Evolutionary conservation across 2,329 filamentous ascomycete species (phyloP).

Genomic region (Xylaria sp.): DNA sequence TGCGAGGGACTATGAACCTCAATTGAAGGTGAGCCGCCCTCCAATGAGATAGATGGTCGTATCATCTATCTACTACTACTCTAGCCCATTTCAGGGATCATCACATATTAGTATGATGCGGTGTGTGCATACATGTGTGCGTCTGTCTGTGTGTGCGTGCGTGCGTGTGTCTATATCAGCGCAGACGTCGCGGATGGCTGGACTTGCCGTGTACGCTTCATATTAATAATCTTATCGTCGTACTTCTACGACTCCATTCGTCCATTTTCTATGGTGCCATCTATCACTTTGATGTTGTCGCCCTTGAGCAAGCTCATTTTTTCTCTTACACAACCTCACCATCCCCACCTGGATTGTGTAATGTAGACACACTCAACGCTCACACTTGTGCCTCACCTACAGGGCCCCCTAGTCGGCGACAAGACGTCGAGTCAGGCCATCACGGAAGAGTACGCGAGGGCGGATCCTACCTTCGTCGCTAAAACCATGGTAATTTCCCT

Average conservation of each 20-base stretch:
- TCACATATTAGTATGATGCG: constrained; percentile 8
- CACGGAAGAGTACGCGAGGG: constrained; percentile 86
- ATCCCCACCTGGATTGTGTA: constrained; percentile 18
- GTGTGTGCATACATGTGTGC: not conserved
- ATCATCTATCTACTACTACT: constrained; percentile 7
- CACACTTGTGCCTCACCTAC: constrained; percentile 44
- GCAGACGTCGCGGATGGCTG: constrained; percentile 12
- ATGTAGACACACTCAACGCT: constrained; percentile 26
- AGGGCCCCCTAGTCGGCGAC: constrained; percentile 87
- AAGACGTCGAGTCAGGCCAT: constrained; percentile 82
- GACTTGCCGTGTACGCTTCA: constrained; percentile 6
- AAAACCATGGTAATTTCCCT: constrained; percentile 80
- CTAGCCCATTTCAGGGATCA: constrained; percentile 8
- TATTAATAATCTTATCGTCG: constrained; percentile 12
- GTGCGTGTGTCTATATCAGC: not conserved
- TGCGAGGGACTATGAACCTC: constrained; percentile 68
- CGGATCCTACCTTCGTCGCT: constrained; percentile 83
- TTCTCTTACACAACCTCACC: constrained; percentile 17
- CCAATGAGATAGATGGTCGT: constrained; percentile 6
- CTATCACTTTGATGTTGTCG: not conserved
- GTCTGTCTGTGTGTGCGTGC: not conserved
- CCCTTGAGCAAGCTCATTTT: not conserved
- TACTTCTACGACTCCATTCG: not conserved
- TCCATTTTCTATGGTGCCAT: not conserved
- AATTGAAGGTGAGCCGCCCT: constrained; percentile 61